phyloP scores from a whole-genome alignment of 1,284 basidiomycete genomes.

The Cutaneotrichosporon spelunceum region DNA sequence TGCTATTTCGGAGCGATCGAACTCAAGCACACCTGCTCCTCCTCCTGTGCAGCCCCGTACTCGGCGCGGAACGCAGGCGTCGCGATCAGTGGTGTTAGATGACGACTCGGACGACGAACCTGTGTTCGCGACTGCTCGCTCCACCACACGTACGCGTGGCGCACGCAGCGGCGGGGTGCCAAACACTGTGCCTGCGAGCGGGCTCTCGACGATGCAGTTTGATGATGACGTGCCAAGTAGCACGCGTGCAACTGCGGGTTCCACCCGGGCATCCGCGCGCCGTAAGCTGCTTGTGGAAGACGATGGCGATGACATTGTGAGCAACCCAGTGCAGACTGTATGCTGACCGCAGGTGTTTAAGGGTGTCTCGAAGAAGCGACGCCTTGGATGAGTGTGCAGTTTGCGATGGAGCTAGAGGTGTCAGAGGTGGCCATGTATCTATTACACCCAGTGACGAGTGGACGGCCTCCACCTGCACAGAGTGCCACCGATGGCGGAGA shows the following conservation, averaged over 20 bases:
- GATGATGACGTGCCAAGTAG: constrained; percentile 9
- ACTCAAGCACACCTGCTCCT: constrained; percentile 22
- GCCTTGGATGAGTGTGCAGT: constrained; percentile 17
- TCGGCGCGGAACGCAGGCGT: constrained; percentile 8
- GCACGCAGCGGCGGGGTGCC: constrained; percentile 4
- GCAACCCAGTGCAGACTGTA: constrained; percentile 21
- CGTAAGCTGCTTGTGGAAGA: constrained; percentile 25
- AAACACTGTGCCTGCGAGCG: not conserved
- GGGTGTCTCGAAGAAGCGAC: constrained; percentile 30
- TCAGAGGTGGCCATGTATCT: not conserved
- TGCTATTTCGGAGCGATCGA: constrained; percentile 30
- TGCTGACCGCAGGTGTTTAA: constrained; percentile 27
- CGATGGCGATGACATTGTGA: constrained; percentile 24
- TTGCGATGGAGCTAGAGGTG: not conserved
- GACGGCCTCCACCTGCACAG: constrained; percentile 5
- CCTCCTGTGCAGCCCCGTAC: constrained; percentile 12
- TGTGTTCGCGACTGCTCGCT: constrained; percentile 14
- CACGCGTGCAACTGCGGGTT: constrained; percentile 9
- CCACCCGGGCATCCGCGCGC: constrained; percentile 8
- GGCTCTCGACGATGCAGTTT: constrained; percentile 4
- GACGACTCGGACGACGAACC: constrained; percentile 34
- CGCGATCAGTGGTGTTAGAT: constrained; percentile 11
- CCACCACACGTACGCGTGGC: constrained; percentile 2
- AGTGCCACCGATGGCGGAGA: not conserved
- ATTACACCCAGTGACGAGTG: not conserved